Evolutionary conservation across 2,329 filamentous ascomycete species (phyloP), one percentile per base, ranked within the genome.

Genomic region (Taxawa tesnikishii): DNA sequence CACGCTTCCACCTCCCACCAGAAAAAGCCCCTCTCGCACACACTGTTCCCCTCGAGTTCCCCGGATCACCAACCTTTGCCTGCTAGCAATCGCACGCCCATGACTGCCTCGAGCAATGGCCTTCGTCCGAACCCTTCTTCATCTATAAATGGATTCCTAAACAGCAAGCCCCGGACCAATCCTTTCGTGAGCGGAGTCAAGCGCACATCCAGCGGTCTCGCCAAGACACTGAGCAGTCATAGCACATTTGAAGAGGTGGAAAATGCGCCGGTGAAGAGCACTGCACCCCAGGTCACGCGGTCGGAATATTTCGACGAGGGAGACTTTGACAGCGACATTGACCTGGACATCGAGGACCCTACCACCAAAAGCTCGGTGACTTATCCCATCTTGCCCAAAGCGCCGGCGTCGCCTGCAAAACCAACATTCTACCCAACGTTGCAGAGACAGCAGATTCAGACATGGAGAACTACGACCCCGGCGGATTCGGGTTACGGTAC

Each of bases 311-410:
- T 85, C 40, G 72, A 75, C 38, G 81, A 85, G 40, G 77, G 88
- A 44, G 87, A 94, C 49, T 90, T 93, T 43, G 83, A 84, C 46
- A 82, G 88, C 49, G 85, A 94, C 44, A 69, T 78, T 13, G 72
- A 84, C 34, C 63, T 93, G 15, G 81, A 85, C 40, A 69, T 75
- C 31, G 68, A 81, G 37, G 67, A 73, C 37, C 73, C 76, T 0
- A 55, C 62, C 2, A 61, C 68, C 2, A 63, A 60, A 42, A 49
- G 46, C 24, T 51, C 52, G 3, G 50, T 64, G 13, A 47, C 43
- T 15, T 65, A 65, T 31, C 60, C 62, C 1, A 50, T 48, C 8
- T 47, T 63, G 11, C 52, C 59, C n/a, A 38, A 42, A 29, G 45
- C 51, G 8, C 45, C 44, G 34, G 23, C 50, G 12, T 21, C 36